These are phyloP conservation scores for Tuber umbilicatum DNA, from an alignment of 495 filamentous ascomycete species.

Conservation along the genomic window DNA sequence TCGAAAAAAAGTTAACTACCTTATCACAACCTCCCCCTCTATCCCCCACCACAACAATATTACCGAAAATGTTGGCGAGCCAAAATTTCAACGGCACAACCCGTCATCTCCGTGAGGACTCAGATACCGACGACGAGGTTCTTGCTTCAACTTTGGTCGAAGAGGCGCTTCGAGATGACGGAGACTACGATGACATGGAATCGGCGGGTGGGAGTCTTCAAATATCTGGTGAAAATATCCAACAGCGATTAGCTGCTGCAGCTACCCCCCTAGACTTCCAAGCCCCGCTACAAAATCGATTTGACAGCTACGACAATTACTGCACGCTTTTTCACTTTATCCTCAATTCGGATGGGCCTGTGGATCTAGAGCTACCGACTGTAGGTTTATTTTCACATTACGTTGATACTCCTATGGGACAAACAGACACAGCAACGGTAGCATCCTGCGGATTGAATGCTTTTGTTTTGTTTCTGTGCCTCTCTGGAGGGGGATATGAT, in stretches of 20 bases:
- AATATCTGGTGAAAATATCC: constrained; percentile 62
- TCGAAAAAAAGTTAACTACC: constrained; percentile 27
- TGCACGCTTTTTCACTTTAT: constrained; percentile 99
- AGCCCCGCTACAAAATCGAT: constrained; percentile 88
- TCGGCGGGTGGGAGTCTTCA: constrained; percentile 27
- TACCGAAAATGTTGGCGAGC: constrained; percentile 22
- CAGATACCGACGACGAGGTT: constrained; percentile 40
- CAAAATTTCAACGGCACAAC: constrained; percentile 33
- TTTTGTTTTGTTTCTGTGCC: neutral
- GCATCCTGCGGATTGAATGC: neutral
- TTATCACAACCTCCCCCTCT: constrained; percentile 12
- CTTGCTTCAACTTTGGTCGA: constrained; percentile 38
- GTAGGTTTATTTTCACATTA: constrained; percentile 52
- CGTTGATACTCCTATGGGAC: constrained; percentile 6
- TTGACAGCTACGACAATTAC: constrained; percentile 97
- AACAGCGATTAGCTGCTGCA: constrained; percentile 78
- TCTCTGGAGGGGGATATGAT: neutral
- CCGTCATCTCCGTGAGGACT: constrained; percentile 31
- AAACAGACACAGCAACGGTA: neutral
- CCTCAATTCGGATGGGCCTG: constrained; percentile 94
- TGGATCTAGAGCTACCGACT: constrained; percentile 91
- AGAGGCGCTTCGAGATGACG: constrained; percentile 42
- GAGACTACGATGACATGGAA: constrained; percentile 46
- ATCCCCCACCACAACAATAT: constrained; percentile 12
- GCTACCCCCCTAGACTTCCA: constrained; percentile 93